Conservation (phyloP, 2,329 filamentous ascomycete species). For the Aureobasidium musti region DNA sequence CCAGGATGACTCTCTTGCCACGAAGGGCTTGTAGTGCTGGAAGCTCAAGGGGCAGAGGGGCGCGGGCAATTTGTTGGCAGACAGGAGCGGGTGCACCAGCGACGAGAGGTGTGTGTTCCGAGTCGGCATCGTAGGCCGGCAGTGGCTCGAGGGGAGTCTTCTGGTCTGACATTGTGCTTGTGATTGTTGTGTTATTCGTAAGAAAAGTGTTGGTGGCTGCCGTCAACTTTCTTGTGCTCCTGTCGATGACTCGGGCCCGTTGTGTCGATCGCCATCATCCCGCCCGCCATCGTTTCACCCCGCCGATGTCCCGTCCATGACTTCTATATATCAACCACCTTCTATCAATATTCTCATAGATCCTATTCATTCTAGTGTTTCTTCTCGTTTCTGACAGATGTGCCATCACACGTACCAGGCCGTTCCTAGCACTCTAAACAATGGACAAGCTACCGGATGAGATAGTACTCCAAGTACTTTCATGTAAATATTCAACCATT, state of each 20-base stretch:
- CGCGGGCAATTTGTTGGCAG: conserved; percentile 44
- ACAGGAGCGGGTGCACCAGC: conserved; percentile 33
- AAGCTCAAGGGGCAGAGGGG: conserved; percentile 70
- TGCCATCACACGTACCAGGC: not conserved
- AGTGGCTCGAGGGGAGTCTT: conserved; percentile 47
- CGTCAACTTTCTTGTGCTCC: conserved; percentile 16
- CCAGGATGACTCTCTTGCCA: conserved; percentile 80
- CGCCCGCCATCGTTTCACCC: conserved; percentile 2
- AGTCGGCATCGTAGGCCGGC: conserved; percentile 46
- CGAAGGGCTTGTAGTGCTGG: conserved; percentile 77
- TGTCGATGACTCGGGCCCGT: conserved; percentile 7
- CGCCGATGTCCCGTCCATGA: not conserved
- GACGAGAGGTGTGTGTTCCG: conserved; percentile 33
- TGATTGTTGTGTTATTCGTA: not conserved
- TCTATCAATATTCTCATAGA: not conserved
- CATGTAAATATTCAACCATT: conserved; percentile 40
- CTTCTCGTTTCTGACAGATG: not conserved
- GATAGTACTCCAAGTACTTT: conserved; percentile 48
- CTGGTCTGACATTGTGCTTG: conserved; percentile 34
- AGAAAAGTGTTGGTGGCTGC: not conserved
- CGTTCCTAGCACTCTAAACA: not conserved
- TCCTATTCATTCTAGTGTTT: not conserved
- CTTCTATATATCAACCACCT: not conserved
- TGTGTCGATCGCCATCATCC: not conserved
- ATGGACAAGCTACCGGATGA: conserved; percentile 42